Percentiles rank a stretch among this genome's conserved stretches.
Conservation (phyloP, 176 grass and related monocot genomes). For the Cymbopogon citratus region DNA sequence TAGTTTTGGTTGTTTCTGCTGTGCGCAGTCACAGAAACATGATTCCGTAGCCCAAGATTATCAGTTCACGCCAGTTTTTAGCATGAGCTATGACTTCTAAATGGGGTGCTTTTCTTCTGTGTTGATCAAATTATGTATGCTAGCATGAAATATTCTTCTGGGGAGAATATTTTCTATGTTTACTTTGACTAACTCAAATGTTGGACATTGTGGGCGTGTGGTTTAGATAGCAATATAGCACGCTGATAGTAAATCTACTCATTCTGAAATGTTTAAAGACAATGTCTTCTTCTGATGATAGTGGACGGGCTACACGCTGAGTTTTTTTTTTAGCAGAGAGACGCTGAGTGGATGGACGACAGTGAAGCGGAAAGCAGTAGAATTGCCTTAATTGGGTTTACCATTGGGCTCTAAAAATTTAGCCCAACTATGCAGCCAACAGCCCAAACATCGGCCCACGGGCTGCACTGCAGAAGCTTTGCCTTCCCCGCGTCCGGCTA, state of each 20-base stretch:
- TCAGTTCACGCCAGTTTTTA: conserved; percentile 12
- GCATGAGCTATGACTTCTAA: conserved; percentile 14
- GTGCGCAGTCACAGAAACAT: background rate
- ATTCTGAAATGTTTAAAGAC: too few relatives aligned
- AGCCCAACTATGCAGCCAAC: background rate
- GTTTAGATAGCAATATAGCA: too few relatives aligned
- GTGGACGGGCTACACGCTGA: too few relatives aligned
- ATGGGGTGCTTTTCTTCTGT: background rate
- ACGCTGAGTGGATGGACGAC: too few relatives aligned
- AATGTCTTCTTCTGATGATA: too few relatives aligned
- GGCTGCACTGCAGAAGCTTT: background rate
- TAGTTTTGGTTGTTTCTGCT: background rate
- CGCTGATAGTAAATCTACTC: too few relatives aligned
- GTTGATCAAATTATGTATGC: background rate
- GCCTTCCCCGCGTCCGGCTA: background rate
- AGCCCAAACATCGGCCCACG: background rate
- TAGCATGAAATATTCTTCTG: background rate
- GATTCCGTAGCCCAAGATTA: background rate
- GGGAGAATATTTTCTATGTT: background rate
- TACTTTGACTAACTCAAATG: too few relatives aligned
- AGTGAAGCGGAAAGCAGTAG: too few relatives aligned
- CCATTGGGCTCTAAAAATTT: background rate
- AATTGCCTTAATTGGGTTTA: too few relatives aligned
- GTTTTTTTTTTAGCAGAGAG: too few relatives aligned
- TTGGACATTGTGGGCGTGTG: too few relatives aligned